These are phyloP conservation scores for Backusella australiensis DNA, from an alignment of 192 early-diverging fungal species.

Conservation along the genomic window DNA sequence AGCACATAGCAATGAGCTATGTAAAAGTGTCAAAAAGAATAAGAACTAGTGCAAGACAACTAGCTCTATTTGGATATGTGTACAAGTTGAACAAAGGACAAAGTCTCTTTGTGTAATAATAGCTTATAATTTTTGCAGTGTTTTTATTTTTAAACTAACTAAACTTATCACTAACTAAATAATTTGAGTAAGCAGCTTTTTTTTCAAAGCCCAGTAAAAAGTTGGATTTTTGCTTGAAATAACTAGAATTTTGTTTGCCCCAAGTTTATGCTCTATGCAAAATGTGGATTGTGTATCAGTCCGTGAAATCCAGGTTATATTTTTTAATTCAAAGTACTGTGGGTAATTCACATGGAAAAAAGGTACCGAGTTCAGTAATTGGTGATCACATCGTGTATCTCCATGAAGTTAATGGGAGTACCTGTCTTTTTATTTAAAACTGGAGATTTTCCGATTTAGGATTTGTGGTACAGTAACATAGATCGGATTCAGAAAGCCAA, in stretches of 20 bases:
- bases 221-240: background rate
- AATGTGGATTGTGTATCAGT: background rate
- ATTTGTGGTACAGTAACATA: background rate
- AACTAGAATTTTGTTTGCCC: background rate
- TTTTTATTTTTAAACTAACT: background rate
- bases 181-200: background rate
- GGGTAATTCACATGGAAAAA: constrained; percentile 13
- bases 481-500: background rate
- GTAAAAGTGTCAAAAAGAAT: background rate
- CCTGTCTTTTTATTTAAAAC: background rate
- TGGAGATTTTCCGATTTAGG: background rate
- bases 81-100: background rate
- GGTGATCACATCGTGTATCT: constrained; percentile 10
- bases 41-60: background rate
- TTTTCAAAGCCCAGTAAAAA: background rate
- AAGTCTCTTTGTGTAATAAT: background rate
- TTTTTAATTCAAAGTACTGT: background rate
- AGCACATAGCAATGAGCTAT: background rate
- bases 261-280: background rate
- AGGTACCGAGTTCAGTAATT: background rate
- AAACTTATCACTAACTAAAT: background rate
- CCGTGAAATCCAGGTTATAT: background rate
- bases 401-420: background rate
- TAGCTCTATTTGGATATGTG: background rate
- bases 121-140: background rate